Base-by-base conservation (phyloP, 2,329 filamentous ascomycete genomes). In the Macroventuria anomochaeta region DNA sequence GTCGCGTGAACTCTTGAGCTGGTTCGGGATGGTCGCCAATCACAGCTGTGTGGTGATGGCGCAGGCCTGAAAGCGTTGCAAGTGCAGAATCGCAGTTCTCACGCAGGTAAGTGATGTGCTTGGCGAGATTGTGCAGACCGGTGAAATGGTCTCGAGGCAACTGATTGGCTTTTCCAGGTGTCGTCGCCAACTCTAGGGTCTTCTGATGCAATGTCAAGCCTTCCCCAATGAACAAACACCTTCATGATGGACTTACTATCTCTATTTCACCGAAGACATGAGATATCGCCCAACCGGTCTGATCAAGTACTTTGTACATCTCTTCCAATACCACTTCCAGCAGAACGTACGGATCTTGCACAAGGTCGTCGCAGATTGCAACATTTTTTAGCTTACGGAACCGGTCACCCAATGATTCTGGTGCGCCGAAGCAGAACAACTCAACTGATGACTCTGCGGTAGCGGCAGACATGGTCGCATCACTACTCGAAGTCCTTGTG, bases 111-210 rank as follows among this genome's bases (percentile, higher is more conserved):
- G 73, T 74, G 31, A 65, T 61, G 40, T 77, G 70, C 51, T 76
- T 76, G 7, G 74, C 69, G n/a, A 76, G 64, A 36, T 72, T 75
- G 58, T 77, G 74, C 2, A 77, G 56, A 1, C 58, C 65, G 1
- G 68, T 61, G 37, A 63, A 65, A 26, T 63, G 58, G 23, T 61
- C 52, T 15, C 41, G 57, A 4, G 40, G 53, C 51, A 57, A 68
- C 65, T 64, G 43, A 7, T 62, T 48, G 7, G 52, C 57, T 39
- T 61, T 62, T 0, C 60, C 62, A 5, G 61, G 62, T 6, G 52
- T 55, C 2, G 53, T 52, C 6, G 65, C 61, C 31, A 64, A 55
- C 5, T 51, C 61, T 2, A 72, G 50, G 3, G 59, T 70, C 49
- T 49, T 46, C 70, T 67, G 51, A 31, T 12, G 5, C 10, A 5